phyloP scores from a whole-genome alignment of 306 rosid species.

The Castanea mollissima region DNA sequence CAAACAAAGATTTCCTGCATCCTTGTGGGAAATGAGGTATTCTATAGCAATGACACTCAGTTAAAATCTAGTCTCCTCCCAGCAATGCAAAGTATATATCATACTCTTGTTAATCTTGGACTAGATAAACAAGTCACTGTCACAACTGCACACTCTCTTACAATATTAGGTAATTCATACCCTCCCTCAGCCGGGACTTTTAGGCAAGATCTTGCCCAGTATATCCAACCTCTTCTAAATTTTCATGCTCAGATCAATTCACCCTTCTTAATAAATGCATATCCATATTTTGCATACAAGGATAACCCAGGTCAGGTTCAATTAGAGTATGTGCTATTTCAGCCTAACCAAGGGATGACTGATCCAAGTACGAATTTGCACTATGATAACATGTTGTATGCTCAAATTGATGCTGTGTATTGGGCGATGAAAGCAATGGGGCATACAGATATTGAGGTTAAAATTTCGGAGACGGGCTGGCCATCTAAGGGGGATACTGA shows the following conservation, averaged over 20 bases:
- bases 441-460: slow-evolving; percentile 54
- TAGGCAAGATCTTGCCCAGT: slow-evolving; percentile 42
- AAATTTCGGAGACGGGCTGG: slow-evolving; percentile 91
- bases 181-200: slow-evolving; percentile 78
- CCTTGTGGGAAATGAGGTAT: slow-evolving; percentile 72
- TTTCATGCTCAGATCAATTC: slow-evolving; percentile 58
- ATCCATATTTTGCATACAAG: slow-evolving; percentile 82
- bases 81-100: slow-evolving; percentile 65
- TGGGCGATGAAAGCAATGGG: slow-evolving; percentile 73
- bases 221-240: slow-evolving; percentile 53
- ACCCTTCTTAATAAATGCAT: slow-evolving; percentile 73
- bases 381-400: slow-evolving; percentile 85
- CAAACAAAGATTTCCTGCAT: slow-evolving; percentile 65
- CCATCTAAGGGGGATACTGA: slow-evolving; percentile 74
- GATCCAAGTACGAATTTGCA: slow-evolving; percentile 68
- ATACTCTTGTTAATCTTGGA: slow-evolving; percentile 57
- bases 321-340: slow-evolving; percentile 59
- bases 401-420: slow-evolving; percentile 86
- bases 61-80: slow-evolving; percentile 51
- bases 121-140: slow-evolving; percentile 51
- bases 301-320: slow-evolving; percentile 52
- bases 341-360: slow-evolving; percentile 63
- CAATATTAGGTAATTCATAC: slow-evolving; percentile 44
- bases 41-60: slow-evolving; percentile 41
- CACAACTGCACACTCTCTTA: slow-evolving; percentile 70